Evolutionary conservation across 495 filamentous ascomycete genomes (phyloP), one percentile per base, ranked within the genome.

Genomic region (Penicillium soppii): DNA sequence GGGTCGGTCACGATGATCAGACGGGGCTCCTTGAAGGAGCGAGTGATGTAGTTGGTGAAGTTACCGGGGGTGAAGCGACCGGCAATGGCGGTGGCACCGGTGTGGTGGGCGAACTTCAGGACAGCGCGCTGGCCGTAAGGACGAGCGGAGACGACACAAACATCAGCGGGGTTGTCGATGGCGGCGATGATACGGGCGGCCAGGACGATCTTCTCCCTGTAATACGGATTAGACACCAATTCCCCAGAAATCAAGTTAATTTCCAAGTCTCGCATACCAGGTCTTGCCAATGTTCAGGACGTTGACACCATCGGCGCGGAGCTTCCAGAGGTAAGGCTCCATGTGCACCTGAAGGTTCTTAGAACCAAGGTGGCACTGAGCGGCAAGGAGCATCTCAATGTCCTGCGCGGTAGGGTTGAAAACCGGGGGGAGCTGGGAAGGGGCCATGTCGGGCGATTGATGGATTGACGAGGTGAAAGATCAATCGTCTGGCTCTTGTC

Each of bases 21-120:
- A 72, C 94, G 95, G 68, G 94, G 94, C 81, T 98, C 94, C 87
- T 97, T 97, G 89, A 98, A 98, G 65, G 94, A 97, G 70, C 94
- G 95, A 74, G 94, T 98, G 86, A 97, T 98, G 89, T 98, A 98
- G 82, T 98, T 98, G 83, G 94, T 98, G 88, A 98, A 98, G 75
- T 95, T 96, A 83, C 94, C 94, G 68, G 94, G 94, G 69, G 94
- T 98, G 86, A 98, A 98, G 75, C 94, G 92, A 80, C 94, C 94
- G 65, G 94, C 95, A 71, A 98, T 98, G 71, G 94, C 90, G 67
- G 90, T 89, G 69, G 92, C 91, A 76, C 94, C 92, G 61, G 92
- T 98, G 83, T 98, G 91, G 54, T 88, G 78, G 64, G 92, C 92
- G 81, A 96, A 98, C 84, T 98, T 98, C 72, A 98, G 86, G 74